These are phyloP conservation scores for Clonostachys chloroleuca DNA, from an alignment of 2,329 filamentous ascomycete species.

Conservation along the genomic window DNA sequence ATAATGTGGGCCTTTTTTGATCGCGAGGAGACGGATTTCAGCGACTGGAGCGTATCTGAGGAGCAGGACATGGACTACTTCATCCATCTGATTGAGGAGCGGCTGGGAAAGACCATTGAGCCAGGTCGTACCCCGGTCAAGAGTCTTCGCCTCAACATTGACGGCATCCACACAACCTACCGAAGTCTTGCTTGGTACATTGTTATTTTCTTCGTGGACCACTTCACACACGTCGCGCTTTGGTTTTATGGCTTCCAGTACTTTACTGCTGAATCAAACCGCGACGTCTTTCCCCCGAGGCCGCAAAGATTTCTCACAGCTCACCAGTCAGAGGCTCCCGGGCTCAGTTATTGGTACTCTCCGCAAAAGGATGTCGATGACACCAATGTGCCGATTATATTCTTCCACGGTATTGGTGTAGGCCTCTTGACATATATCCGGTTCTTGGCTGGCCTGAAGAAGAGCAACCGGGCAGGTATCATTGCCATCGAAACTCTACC, in stretches of 20 bases:
- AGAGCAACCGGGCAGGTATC: conserved; percentile 42
- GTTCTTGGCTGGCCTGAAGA: conserved; percentile 47
- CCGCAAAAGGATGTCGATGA: conserved; percentile 39
- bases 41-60: conserved; percentile 16
- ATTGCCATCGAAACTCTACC: conserved; percentile 62
- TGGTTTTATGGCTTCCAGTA: conserved; percentile 35
- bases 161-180: conserved; percentile 57
- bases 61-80: conserved; percentile 37
- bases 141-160: conserved; percentile 61
- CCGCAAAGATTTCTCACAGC: conserved; percentile 39
- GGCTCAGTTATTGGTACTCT: conserved; percentile 61
- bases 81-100: conserved; percentile 45
- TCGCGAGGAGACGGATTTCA: not conserved
- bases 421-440: conserved; percentile 59
- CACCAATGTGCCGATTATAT: conserved; percentile 50
- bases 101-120: conserved; percentile 45
- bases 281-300: conserved; percentile 51
- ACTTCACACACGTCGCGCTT: conserved; percentile 33
- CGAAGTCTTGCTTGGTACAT: conserved; percentile 60
- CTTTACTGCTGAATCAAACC: conserved; percentile 24
- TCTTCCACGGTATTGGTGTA: conserved; percentile 70
- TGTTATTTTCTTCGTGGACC: conserved; percentile 49
- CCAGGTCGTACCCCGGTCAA: conserved; percentile 51
- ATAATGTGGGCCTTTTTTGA: conserved; percentile 66
- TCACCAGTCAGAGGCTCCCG: conserved; percentile 37